Percentiles rank a stretch among this genome's conserved stretches.
Conservation (phyloP, 495 filamentous ascomycete genomes). For the Echria macrotheca region DNA sequence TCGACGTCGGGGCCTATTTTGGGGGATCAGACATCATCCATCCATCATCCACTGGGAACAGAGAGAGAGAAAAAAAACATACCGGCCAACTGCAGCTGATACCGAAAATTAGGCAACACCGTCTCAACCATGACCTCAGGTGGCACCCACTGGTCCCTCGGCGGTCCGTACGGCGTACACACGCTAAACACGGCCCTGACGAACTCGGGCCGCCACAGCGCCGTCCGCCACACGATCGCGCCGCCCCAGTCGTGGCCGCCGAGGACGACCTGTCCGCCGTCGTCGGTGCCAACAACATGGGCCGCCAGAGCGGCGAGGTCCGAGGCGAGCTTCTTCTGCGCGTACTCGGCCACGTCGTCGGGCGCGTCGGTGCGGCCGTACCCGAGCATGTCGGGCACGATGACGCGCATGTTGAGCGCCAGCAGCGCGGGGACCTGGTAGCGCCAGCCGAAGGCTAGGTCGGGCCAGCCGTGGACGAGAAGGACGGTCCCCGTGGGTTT, state of each 20-base stretch:
- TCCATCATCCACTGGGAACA: too few species aligned
- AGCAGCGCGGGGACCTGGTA: constrained; percentile 72
- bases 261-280: constrained; percentile 60
- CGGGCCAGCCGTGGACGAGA: constrained; percentile 54
- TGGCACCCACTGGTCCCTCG: constrained; percentile 38
- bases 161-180: constrained; percentile 66
- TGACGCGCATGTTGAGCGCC: constrained; percentile 54
- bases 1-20: constrained; percentile 66
- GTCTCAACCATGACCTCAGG: constrained; percentile 53
- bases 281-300: constrained; percentile 4
- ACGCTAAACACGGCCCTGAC: constrained; percentile 68
- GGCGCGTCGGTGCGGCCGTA: constrained; percentile 65
- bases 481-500: constrained; percentile 56
- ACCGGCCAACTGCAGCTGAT: constrained; percentile 76
- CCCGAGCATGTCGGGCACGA: constrained; percentile 49
- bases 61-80: too few species aligned
- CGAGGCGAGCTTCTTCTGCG: constrained; percentile 56
- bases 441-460: constrained; percentile 71
- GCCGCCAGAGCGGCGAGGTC: constrained; percentile 46
- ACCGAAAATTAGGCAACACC: constrained; percentile 64
- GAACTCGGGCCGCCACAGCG: constrained; percentile 66
- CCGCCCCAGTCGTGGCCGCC: constrained; percentile 81
- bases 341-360: constrained; percentile 48
- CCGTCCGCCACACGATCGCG: constrained; percentile 52
- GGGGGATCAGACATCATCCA: too few species aligned